Evolutionary conservation across 192 early-diverging fungal species (phyloP).

Genomic region (Entomortierella beljakovae): DNA sequence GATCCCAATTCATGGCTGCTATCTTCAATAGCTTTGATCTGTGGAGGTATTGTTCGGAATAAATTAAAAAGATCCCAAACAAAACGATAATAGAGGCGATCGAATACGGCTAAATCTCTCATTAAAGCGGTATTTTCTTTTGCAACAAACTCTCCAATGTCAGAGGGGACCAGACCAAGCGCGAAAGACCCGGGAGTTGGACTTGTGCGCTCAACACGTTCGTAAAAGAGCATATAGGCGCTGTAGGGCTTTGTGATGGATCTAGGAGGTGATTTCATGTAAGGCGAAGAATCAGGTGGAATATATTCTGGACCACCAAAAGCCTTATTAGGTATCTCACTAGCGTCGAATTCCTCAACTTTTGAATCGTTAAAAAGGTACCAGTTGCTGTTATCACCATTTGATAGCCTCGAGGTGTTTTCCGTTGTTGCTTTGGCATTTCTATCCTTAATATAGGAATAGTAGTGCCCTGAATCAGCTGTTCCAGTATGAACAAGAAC

Average conservation of each 20-base stretch:
- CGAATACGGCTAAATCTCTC: slow-evolving; percentile 56
- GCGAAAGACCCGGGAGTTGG: neutral
- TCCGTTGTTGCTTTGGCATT: neutral
- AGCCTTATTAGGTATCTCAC: slow-evolving; percentile 55
- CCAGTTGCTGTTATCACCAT: slow-evolving; percentile 41
- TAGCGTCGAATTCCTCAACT: slow-evolving; percentile 62
- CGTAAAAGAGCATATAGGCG: slow-evolving; percentile 68
- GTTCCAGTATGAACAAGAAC: slow-evolving; percentile 71
- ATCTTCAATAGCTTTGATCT: neutral
- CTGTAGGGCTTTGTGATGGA: slow-evolving; percentile 60
- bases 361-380: slow-evolving; percentile 67
- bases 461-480: slow-evolving; percentile 69
- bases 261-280: slow-evolving; percentile 52
- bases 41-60: slow-evolving; percentile 4
- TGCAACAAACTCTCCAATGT: slow-evolving; percentile 49
- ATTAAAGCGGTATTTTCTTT: slow-evolving; percentile 53
- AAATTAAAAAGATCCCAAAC: slow-evolving; percentile 55
- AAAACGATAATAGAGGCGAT: slow-evolving; percentile 51
- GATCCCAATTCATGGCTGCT: neutral
- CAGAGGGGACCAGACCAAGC: slow-evolving; percentile 15
- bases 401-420: neutral
- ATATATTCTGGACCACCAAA: slow-evolving; percentile 60
- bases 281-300: slow-evolving; percentile 45
- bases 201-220: slow-evolving; percentile 19
- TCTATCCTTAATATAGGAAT: slow-evolving; percentile 64